A percentile compares a stretch with the other conserved stretches of the same genome.
Conservation (phyloP, 2,329 filamentous ascomycete genomes). For the Hypoxylon sp. region DNA sequence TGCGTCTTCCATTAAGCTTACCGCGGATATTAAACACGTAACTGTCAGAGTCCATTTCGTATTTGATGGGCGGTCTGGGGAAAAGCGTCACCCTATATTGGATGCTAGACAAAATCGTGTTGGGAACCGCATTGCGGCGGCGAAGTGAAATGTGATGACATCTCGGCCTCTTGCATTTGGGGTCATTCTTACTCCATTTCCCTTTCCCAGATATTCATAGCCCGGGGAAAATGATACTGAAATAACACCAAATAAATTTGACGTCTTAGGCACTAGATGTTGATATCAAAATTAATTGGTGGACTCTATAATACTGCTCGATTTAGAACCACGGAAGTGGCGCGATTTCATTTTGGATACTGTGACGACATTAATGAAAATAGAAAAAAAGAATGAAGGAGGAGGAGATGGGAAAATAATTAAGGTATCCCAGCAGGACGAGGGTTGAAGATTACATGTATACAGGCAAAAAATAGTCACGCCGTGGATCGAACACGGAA, state of each 20-base stretch:
- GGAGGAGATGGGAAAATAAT: conserved; percentile 9
- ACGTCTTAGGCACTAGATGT: background rate
- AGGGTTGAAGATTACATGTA: background rate
- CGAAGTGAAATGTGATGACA: conserved; percentile 10
- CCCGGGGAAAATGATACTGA: background rate
- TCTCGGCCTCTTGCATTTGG: conserved; percentile 19
- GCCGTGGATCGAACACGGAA: conserved; percentile 56
- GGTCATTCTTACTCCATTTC: conserved; percentile 6
- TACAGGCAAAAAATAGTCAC: conserved; percentile 48
- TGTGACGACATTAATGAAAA: background rate
- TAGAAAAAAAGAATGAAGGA: background rate
- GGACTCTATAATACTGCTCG: background rate
- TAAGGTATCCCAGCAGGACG: background rate
- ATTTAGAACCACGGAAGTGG: background rate
- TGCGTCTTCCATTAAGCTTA: conserved; percentile 7
- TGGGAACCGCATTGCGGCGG: background rate
- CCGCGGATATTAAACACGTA: conserved; percentile 10
- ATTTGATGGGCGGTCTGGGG: conserved; percentile 22
- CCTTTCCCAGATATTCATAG: background rate
- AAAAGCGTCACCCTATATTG: conserved; percentile 6
- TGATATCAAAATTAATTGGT: background rate
- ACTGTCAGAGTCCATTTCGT: conserved; percentile 26
- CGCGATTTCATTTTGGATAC: background rate
- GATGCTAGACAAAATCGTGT: background rate
- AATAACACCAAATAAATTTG: background rate